Evolutionary conservation across 2,329 filamentous ascomycete species (phyloP).

Genomic region (Alternaria consortialis): DNA sequence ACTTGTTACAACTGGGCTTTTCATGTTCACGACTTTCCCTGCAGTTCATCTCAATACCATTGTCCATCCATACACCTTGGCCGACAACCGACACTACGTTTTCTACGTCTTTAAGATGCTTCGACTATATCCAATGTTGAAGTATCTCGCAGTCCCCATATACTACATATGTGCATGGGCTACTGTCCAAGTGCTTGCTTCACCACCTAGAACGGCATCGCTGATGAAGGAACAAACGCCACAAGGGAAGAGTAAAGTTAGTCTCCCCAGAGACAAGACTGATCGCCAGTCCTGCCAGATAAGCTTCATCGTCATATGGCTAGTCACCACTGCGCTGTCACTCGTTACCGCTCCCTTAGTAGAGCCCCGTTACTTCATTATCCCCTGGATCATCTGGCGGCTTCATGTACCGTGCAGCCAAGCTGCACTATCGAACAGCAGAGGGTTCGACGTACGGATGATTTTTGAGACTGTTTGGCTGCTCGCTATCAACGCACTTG

Average conservation of each 20-base stretch:
- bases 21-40: constrained; percentile 52
- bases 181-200: constrained; percentile 69
- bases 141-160: constrained; percentile 72
- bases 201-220: constrained; percentile 31
- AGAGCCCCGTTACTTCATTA: constrained; percentile 94
- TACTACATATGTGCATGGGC: constrained; percentile 78
- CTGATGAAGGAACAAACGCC: constrained; percentile 3
- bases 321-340: constrained; percentile 77
- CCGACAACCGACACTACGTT: constrained; percentile 96
- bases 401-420: constrained; percentile 70
- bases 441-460: constrained; percentile 53
- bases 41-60: constrained; percentile 85
- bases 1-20: constrained; percentile 45
- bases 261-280: constrained; percentile 12
- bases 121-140: constrained; percentile 68
- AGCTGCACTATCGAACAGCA: constrained; percentile 31
- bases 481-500: constrained; percentile 68
- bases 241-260: constrained; percentile 3
- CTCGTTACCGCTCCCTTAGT: constrained; percentile 90
- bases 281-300: constrained; percentile 29
- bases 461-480: constrained; percentile 76
- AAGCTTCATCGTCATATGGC: constrained; percentile 66
- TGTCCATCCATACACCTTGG: constrained; percentile 92
- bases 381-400: constrained; percentile 94
- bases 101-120: constrained; percentile 95